phyloP scores from a whole-genome alignment of 768 basidiomycete species.

The Polyporus arcularius region DNA sequence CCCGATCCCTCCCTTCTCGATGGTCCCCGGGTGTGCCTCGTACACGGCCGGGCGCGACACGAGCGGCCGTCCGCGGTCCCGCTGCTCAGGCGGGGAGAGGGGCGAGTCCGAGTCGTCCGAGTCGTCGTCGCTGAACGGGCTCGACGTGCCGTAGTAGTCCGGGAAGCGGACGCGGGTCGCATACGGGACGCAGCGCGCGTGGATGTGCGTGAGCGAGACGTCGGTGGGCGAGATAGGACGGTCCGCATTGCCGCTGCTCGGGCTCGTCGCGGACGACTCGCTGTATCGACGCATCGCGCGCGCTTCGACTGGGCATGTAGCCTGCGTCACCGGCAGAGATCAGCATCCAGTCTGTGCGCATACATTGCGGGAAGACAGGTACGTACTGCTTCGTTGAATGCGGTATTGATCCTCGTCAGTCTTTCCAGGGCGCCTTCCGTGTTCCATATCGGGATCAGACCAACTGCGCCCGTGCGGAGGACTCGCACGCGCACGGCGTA shows the following conservation, averaged over 20 bases:
- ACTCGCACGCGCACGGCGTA: slow-evolving; percentile 27
- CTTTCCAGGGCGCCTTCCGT: slow-evolving; percentile 30
- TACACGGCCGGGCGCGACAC: slow-evolving; percentile 5
- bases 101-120: slow-evolving; percentile 18
- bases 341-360: background rate
- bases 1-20: slow-evolving; percentile 9
- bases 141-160: slow-evolving; percentile 16
- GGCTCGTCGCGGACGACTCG: slow-evolving; percentile 6
- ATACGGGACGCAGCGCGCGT: slow-evolving; percentile 23
- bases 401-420: slow-evolving; percentile 31
- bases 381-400: slow-evolving; percentile 32
- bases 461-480: slow-evolving; percentile 18
- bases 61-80: background rate
- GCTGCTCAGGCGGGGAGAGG: slow-evolving; percentile 1
- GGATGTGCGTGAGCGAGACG: slow-evolving; percentile 17
- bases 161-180: slow-evolving; percentile 17
- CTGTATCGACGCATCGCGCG: slow-evolving; percentile 14
- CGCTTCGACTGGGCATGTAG: slow-evolving; percentile 21
- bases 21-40: slow-evolving; percentile 8
- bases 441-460: slow-evolving; percentile 31
- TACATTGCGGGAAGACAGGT: background rate
- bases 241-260: background rate
- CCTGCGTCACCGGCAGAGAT: slow-evolving; percentile 1
- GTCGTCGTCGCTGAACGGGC: slow-evolving; percentile 12
- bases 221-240: background rate